Evolutionary conservation across 805 yeast species (phyloP).

Genomic region (Blastobotrys chiropterorum): DNA sequence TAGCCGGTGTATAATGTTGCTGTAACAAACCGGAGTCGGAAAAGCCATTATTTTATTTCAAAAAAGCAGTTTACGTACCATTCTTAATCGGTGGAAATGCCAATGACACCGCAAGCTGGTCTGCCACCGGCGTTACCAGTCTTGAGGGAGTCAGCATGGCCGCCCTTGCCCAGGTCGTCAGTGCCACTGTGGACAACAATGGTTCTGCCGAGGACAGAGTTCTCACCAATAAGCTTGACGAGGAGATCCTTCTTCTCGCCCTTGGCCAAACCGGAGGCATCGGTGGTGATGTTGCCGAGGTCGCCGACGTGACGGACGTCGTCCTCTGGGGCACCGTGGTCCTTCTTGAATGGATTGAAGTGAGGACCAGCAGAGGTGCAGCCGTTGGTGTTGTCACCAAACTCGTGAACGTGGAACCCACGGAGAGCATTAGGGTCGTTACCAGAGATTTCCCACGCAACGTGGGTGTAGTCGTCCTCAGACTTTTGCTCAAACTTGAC

Average conservation of each 20-base stretch:
- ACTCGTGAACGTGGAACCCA: constrained; percentile 97
- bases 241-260: constrained; percentile 75
- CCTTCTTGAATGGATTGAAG: constrained; percentile 85
- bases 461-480: constrained; percentile 76
- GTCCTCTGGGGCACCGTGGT: constrained; percentile 90
- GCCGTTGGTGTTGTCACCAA: constrained; percentile 99
- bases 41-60: no score
- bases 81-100: constrained; percentile 44
- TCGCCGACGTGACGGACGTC: constrained; percentile 87
- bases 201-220: constrained; percentile 90
- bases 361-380: constrained; percentile 99
- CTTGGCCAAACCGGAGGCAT: constrained; percentile 82
- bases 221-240: constrained; percentile 76
- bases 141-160: constrained; percentile 81
- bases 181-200: constrained; percentile 90
- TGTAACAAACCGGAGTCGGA: no score
- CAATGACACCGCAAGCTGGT: constrained; percentile 98
- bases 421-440: constrained; percentile 81
- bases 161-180: constrained; percentile 95
- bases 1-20: no score
- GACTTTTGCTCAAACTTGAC: constrained; percentile 81
- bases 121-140: constrained; percentile 98
- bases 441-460: constrained; percentile 85
- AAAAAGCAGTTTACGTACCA: background rate
- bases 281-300: constrained; percentile 89